Percentiles rank a stretch among this genome's conserved stretches.
These are phyloP conservation scores for Metschnikowia gruessii DNA, from an alignment of 805 yeast species.

Conservation along the genomic window DNA sequence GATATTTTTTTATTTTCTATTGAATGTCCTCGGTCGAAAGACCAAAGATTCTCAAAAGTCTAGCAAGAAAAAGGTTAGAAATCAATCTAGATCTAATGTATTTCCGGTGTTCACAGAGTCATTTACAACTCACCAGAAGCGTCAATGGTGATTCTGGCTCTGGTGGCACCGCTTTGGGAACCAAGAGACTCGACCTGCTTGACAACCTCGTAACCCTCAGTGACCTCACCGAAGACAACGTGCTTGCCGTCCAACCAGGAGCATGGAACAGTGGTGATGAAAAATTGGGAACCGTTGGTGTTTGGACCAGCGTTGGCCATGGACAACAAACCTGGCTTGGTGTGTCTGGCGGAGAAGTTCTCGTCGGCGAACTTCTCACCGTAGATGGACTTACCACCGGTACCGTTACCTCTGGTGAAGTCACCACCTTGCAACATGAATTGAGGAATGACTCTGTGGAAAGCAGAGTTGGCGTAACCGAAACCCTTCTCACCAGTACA, in stretches of 20 bases:
- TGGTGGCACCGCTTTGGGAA: constrained; percentile 63
- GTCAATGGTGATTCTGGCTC: constrained; percentile 60
- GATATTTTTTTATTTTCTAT: background rate
- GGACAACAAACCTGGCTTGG: constrained; percentile 83
- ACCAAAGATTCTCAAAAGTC: no score
- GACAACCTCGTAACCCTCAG: constrained; percentile 81
- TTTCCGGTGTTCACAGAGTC: background rate
- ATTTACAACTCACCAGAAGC: constrained; percentile 57
- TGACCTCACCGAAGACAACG: constrained; percentile 92
- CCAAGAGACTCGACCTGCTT: constrained; percentile 80
- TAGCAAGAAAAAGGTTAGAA: background rate
- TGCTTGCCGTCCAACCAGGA: constrained; percentile 94
- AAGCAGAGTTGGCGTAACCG: constrained; percentile 80
- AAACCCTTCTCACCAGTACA: constrained; percentile 93
- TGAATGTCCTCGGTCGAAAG: background rate
- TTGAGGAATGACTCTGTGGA: constrained; percentile 97
- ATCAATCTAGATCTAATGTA: background rate
- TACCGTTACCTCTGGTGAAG: constrained; percentile 71
- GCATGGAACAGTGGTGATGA: constrained; percentile 85
- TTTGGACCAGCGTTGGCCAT: constrained; percentile 99
- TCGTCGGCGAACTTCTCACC: constrained; percentile 89
- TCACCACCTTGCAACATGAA: constrained; percentile 97
- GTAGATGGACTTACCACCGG: constrained; percentile 89
- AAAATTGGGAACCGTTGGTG: constrained; percentile 97
- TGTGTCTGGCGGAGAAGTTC: constrained; percentile 72